These are phyloP conservation scores for Calonectria fujianensis DNA, from an alignment of 2,329 filamentous ascomycete genomes.

Conservation along the genomic window DNA sequence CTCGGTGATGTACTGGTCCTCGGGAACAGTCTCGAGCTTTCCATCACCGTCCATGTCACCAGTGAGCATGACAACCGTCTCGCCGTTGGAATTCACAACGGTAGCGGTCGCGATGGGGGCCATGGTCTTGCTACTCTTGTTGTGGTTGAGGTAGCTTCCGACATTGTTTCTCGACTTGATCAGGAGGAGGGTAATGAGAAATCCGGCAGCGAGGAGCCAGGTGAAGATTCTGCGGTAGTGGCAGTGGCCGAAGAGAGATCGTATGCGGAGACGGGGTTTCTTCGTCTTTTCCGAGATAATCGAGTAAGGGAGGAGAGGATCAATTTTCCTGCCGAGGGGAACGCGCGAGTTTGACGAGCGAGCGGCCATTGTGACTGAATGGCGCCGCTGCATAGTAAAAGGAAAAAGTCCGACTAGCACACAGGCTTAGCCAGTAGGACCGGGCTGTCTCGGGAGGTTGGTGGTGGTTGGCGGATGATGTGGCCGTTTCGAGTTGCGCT, in stretches of 20 bases:
- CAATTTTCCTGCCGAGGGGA: constrained; percentile 57
- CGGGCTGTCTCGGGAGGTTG: constrained; percentile 24
- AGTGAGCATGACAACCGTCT: constrained; percentile 56
- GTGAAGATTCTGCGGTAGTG: constrained; percentile 72
- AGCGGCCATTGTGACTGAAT: constrained; percentile 59
- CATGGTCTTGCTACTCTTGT: constrained; percentile 49
- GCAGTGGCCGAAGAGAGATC: constrained; percentile 69
- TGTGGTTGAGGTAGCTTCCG: constrained; percentile 44
- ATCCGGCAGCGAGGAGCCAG: constrained; percentile 67
- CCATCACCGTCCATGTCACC: constrained; percentile 56
- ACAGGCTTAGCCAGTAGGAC: constrained; percentile 41
- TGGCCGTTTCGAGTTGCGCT: constrained; percentile 38
- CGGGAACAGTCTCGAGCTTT: constrained; percentile 51
- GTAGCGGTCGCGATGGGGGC: constrained; percentile 53
- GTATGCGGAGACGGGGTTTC: constrained; percentile 63
- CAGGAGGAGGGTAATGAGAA: constrained; percentile 64
- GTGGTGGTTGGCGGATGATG: constrained; percentile 39
- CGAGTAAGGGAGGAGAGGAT: constrained; percentile 59
- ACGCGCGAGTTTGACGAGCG: constrained; percentile 60
- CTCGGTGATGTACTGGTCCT: constrained; percentile 55
- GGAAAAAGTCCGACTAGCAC: constrained; percentile 48
- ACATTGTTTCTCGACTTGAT: constrained; percentile 60
- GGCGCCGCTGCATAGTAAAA: constrained; percentile 56
- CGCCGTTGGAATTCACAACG: constrained; percentile 53
- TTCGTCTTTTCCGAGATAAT: constrained; percentile 59